Percentiles rank a stretch among this genome's conserved stretches.
These are phyloP conservation scores for Westerdykella aurantiaca DNA, from an alignment of 2,329 filamentous ascomycete genomes.

Conservation along the genomic window DNA sequence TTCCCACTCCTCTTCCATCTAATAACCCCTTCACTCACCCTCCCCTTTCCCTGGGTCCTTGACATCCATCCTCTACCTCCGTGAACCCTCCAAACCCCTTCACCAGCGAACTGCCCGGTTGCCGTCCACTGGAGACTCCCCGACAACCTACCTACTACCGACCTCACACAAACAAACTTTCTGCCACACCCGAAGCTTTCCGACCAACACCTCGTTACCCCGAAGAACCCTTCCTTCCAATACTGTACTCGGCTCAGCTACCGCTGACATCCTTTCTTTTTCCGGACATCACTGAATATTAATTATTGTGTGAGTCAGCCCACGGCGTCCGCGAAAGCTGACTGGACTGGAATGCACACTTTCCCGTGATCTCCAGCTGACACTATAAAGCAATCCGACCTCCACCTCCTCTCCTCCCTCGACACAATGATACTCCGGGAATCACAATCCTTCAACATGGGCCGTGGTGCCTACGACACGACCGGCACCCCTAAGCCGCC, in stretches of 20 bases:
- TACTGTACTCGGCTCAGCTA: slow-evolving; percentile 19
- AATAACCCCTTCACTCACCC: slow-evolving; percentile 1
- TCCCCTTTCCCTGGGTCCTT: slow-evolving; percentile 11
- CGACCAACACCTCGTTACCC: slow-evolving; percentile 9
- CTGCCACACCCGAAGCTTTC: slow-evolving; percentile 7
- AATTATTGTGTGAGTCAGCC: slow-evolving; percentile 17
- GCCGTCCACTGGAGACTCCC: slow-evolving; percentile 25
- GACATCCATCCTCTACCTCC: slow-evolving; percentile 19
- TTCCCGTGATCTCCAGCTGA: slow-evolving; percentile 20
- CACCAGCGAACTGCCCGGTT: slow-evolving; percentile 22
- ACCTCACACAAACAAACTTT: slow-evolving; percentile 2
- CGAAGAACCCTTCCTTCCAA: slow-evolving; percentile 14
- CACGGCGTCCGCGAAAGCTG: slow-evolving; percentile 4
- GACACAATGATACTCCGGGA: slow-evolving; percentile 41
- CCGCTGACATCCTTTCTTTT: slow-evolving; percentile 13
- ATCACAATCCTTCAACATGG: slow-evolving; percentile 42
- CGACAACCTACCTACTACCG: slow-evolving; percentile 8
- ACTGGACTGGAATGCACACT: slow-evolving; percentile 6
- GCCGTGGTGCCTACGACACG: slow-evolving; percentile 46
- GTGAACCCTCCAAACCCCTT: slow-evolving; percentile 8
- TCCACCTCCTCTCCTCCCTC: slow-evolving; percentile 1
- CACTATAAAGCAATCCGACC: slow-evolving; percentile 25
- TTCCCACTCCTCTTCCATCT: slow-evolving; percentile 1
- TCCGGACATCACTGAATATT: slow-evolving; percentile 8
- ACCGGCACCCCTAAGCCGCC: slow-evolving; percentile 45